Base-by-base conservation (phyloP, 495 filamentous ascomycete species). In the Tuber indicum region DNA sequence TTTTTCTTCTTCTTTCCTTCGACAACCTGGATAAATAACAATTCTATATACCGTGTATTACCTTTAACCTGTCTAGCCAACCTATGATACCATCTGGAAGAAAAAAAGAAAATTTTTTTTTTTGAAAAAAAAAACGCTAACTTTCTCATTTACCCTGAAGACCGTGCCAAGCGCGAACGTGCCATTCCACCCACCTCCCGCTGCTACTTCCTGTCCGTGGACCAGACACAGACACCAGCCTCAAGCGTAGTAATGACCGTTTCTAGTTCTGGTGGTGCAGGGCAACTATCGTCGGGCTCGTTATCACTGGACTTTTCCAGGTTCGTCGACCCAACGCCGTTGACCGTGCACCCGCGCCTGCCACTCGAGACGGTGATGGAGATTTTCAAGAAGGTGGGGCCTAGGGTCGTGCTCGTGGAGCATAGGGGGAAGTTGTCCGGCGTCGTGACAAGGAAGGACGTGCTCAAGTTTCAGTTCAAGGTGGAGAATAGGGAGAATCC, bases 361-460 rank as follows among this genome's bases (percentile, higher is more conserved):
- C 93, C 95, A 0, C 89, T 99, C 0, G 96, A 99, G 85, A 99
- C 96, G 0, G 96, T 97, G 70, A 98, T 98, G 94, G 96, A 99
- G 84, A 89, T 98, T 70, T 99, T 99, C 87, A 95, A 96, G 83
- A 99, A 99, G 87, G 94, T 99, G 85, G 96, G 96, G 0, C 96
- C 96, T 3, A 90, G 96, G 2, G 94, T 97, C 19, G 93, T 99
- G 73, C 87, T 98, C 23, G 92, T 98, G 69, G 96, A 99, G 84
- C 91, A 97, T 82, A 91, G 91, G 71, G 96, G 96, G 39, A 88
- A 89, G 47, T 87, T 99, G 4, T 88, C 87, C 0, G 96, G 96
- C 3, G 87, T 98, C 8, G 93, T 99, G 17, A 99, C 96, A 0
- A 92, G 98, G 77, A 99, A 99, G 85, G 96, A 99, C 85, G 98